Conservation (phyloP, 257 asterid species). For the Craterostigma plantagineum region DNA sequence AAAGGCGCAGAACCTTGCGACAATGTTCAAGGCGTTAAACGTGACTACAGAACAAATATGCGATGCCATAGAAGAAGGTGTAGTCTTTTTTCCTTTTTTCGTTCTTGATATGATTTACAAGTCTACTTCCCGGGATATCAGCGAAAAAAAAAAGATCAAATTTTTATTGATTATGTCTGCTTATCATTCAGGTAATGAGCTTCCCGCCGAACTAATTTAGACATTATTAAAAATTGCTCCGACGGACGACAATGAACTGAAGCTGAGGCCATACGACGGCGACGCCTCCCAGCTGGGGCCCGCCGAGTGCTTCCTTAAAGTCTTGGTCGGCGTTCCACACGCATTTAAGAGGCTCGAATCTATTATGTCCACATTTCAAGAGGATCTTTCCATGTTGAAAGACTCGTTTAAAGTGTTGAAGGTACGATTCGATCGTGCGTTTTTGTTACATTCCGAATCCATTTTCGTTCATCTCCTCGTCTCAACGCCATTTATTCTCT, state of each 20-base stretch:
- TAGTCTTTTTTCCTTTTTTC: no score
- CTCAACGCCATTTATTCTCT: no score
- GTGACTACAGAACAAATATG: conserved; percentile 86
- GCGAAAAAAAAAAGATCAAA: no score
- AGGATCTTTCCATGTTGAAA: conserved; percentile 45
- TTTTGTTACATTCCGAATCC: no score
- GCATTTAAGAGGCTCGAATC: conserved; percentile 47
- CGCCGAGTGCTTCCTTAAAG: conserved; percentile 82
- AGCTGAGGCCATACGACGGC: conserved; percentile 58
- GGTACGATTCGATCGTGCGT: no score
- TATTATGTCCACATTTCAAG: conserved; percentile 49
- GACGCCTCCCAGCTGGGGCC: conserved; percentile 69
- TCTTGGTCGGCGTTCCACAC: conserved; percentile 59
- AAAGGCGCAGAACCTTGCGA: conserved; percentile 74
- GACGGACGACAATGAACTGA: conserved; percentile 68
- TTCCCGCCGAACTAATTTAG: conserved; percentile 68
- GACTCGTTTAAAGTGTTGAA: conserved; percentile 57
- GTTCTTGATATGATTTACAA: no score
- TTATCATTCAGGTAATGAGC: conserved; percentile 53
- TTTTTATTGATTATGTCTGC: no score
- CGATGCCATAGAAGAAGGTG: conserved; percentile 83
- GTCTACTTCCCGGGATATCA: no score
- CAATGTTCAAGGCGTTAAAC: conserved; percentile 67
- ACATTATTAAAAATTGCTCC: conserved; percentile 76
- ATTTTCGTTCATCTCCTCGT: no score